Conservation (phyloP, 2,329 filamentous ascomycete species). For the Fusarium camptoceras region DNA sequence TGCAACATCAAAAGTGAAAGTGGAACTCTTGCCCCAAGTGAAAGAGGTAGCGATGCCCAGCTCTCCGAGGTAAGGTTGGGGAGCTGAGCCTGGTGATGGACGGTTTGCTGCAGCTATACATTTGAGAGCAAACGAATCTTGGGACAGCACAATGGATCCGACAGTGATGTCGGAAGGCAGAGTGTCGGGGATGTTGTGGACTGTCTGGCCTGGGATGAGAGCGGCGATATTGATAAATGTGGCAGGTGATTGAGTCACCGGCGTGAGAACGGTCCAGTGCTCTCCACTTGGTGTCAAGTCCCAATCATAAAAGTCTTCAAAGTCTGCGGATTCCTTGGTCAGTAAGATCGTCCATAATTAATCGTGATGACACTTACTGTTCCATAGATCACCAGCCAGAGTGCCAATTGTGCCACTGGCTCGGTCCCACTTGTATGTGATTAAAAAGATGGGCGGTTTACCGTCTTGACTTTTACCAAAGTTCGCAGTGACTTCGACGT, state of each 20-base stretch:
- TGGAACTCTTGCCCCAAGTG: neutral
- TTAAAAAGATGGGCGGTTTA: neutral
- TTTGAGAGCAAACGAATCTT: neutral
- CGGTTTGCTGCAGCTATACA: neutral
- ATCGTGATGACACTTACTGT: neutral
- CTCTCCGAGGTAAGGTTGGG: neutral
- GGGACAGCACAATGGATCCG: neutral
- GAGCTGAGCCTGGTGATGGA: neutral
- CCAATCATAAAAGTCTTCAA: neutral
- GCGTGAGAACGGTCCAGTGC: conserved; percentile 1
- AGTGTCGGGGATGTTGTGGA: neutral
- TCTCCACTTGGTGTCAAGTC: neutral
- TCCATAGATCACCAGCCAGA: neutral
- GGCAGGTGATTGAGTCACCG: neutral
- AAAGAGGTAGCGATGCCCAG: neutral
- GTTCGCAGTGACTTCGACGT: neutral
- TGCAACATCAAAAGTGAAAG: neutral
- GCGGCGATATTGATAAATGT: neutral
- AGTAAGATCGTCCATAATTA: neutral
- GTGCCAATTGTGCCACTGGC: neutral
- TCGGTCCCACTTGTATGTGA: conserved; percentile 1
- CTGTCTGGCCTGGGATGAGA: neutral
- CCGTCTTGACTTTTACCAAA: neutral
- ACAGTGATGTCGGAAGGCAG: neutral
- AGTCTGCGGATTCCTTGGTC: neutral